Conservation (phyloP, 495 filamentous ascomycete species). For the Annulohypoxylon bovei region DNA sequence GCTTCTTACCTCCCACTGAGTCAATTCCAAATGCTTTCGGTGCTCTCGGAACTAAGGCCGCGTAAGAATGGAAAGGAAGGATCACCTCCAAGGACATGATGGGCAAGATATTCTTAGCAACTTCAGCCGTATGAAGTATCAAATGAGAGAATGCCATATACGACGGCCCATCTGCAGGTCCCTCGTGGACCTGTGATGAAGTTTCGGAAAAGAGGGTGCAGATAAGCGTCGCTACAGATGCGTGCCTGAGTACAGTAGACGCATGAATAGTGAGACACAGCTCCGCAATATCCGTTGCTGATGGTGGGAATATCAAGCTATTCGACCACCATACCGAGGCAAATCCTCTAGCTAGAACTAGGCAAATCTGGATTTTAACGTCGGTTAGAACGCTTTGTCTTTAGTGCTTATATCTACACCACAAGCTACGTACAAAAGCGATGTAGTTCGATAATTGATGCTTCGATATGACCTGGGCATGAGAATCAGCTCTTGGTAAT, state of each 20-base stretch:
- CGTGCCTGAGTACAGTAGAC: background rate
- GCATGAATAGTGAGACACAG: conserved; percentile 18
- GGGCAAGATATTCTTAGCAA: conserved; percentile 11
- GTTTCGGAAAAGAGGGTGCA: background rate
- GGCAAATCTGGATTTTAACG: background rate
- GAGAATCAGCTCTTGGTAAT: background rate
- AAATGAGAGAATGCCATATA: background rate
- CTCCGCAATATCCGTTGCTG: background rate
- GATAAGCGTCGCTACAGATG: background rate
- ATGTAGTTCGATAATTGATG: background rate
- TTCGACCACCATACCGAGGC: background rate
- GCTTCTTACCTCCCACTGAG: background rate
- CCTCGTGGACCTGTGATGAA: background rate
- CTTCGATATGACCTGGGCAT: background rate
- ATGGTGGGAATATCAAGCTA: conserved; percentile 2
- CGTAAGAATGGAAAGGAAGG: background rate
- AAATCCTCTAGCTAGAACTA: background rate
- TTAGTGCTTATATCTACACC: background rate
- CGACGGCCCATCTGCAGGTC: background rate
- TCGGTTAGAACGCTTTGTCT: background rate
- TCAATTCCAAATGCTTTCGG: background rate
- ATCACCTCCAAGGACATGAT: background rate
- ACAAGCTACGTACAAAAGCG: background rate
- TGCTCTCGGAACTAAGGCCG: background rate
- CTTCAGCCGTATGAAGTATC: background rate